Percentiles rank a stretch among this genome's conserved stretches.
phyloP scores from a whole-genome alignment of 2,329 filamentous ascomycete genomes.

The Didymella pomorum region DNA sequence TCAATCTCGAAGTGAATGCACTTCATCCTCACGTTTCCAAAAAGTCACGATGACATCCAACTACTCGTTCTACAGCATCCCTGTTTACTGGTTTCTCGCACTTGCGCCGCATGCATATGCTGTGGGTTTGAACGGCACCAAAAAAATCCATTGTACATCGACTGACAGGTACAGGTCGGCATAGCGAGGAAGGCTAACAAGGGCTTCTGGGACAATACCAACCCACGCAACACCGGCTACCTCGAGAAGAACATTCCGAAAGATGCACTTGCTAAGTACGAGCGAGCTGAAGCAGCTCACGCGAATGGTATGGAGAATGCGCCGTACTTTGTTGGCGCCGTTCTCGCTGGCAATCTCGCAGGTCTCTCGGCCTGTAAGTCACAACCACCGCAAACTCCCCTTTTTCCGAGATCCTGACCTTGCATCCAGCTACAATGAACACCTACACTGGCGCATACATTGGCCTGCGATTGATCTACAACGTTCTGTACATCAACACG shows the following conservation, averaged over 20 bases:
- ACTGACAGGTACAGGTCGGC: background rate
- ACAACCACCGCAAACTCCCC: too few relatives aligned
- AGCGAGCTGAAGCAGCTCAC: background rate
- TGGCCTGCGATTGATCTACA: background rate
- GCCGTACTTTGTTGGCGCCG: background rate
- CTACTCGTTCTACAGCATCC: background rate
- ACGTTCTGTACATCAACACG: background rate
- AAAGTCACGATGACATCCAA: background rate
- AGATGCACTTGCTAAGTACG: background rate
- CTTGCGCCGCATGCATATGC: background rate
- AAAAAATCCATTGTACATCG: background rate
- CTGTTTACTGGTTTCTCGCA: background rate
- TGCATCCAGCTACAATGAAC: background rate
- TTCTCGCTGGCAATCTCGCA: background rate
- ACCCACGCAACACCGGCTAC: background rate
- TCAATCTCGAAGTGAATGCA: background rate
- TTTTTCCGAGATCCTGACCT: too few relatives aligned
- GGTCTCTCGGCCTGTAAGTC: background rate
- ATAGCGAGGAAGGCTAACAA: background rate
- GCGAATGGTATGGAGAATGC: background rate
- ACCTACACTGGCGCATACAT: background rate
- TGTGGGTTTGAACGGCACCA: background rate
- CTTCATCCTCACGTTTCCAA: background rate
- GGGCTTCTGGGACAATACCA: background rate
- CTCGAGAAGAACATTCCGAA: background rate